Evolutionary conservation across 805 yeast genomes (phyloP), one percentile per base, ranked within the genome.

Genomic region (Kazachstania bromeliacearum): DNA sequence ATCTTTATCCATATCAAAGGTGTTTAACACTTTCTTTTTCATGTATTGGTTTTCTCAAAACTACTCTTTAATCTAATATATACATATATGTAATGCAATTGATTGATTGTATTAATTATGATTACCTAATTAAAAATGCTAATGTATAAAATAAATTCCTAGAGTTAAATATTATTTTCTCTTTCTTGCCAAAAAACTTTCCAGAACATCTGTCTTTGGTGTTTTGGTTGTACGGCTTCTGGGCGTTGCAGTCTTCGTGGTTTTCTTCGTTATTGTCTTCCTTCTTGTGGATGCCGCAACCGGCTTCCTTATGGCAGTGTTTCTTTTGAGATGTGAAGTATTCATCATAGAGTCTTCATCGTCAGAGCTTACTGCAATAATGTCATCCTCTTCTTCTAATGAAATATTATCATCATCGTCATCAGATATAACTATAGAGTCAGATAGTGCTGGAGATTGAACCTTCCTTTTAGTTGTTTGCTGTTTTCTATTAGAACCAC

Each of bases 161-260:
- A 23, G 26, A n/a, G 26, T n/a, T 23, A 10, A 10, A n/a, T 8
- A 7, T 37, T 38, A 53, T 33, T 43, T 47, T 29, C 53, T 42
- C 27, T 51, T 55, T 13, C 50, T 46, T 6, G 58, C 56, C 14
- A 57, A 38, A 19, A 57, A 39, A 27, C 48, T 45, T 20, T 50
- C 42, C 18, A 57, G 37, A 13, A 54, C 43, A 36, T 57, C 57
- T 3, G 60, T 54, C 37, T 55, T 55, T 9, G 62, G 62, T 5
- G 60, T 55, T 17, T 40, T 40, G 4, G 51, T 39, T 4, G 49
- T 37, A n/a, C 16, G 19, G 8, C 12, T 21, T 12, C 27, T 7
- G 3, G 34, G 18, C 7, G 34, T 26, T 22, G 33, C 44, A 7
- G 46, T 3, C 19, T 37, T 37, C 12, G 24, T 24, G 17, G 16